Percentiles rank a stretch among this genome's conserved stretches.
These are phyloP conservation scores for Mycena rosella DNA, from an alignment of 768 basidiomycete genomes.

Conservation along the genomic window DNA sequence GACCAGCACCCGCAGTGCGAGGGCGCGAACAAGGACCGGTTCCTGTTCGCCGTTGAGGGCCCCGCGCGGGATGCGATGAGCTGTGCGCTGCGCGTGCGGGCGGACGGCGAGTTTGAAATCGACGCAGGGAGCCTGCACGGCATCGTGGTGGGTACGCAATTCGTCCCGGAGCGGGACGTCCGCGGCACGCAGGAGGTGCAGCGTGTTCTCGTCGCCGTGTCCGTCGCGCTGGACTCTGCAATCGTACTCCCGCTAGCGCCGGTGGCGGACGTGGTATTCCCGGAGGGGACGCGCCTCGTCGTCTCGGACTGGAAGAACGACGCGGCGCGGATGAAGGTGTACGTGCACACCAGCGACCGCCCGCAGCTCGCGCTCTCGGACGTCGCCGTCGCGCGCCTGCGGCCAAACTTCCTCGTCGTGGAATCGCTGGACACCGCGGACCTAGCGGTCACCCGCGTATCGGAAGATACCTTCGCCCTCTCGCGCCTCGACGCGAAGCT, in stretches of 20 bases:
- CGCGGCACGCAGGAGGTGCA: neutral
- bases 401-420: constrained; percentile 23
- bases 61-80: neutral
- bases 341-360: constrained; percentile 1
- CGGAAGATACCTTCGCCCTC: constrained; percentile 7
- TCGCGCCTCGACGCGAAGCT: constrained; percentile 22
- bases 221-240: constrained; percentile 24
- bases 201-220: constrained; percentile 22
- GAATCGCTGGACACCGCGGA: constrained; percentile 19
- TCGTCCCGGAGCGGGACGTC: constrained; percentile 1
- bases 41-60: constrained; percentile 26
- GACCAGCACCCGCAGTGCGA: constrained; percentile 36
- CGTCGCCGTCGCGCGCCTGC: neutral
- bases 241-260: constrained; percentile 7
- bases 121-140: constrained; percentile 21
- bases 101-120: constrained; percentile 18
- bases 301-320: constrained; percentile 30
- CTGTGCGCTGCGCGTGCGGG: constrained; percentile 10
- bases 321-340: constrained; percentile 31
- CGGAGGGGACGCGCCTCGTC: constrained; percentile 7
- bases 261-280: neutral
- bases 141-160: constrained; percentile 32
- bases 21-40: constrained; percentile 25
- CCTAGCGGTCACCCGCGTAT: constrained; percentile 10
- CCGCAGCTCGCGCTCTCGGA: constrained; percentile 17